Conservation (phyloP, 2,329 filamentous ascomycete species). For the Sporothrix variecibatus region DNA sequence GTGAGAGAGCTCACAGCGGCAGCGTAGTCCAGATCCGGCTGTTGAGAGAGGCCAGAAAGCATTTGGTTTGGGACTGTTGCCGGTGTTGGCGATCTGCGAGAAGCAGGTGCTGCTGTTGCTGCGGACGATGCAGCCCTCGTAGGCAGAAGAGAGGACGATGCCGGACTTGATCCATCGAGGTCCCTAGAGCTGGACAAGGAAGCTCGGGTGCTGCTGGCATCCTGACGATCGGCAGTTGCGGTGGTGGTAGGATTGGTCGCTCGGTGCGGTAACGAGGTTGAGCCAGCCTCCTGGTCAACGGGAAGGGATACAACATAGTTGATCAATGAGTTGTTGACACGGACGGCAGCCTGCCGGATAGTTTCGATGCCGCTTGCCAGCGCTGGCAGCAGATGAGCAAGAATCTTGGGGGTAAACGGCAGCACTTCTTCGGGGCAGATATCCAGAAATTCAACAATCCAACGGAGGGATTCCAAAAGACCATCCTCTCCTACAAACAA, state of each 20-base stretch:
- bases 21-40: constrained; percentile 87
- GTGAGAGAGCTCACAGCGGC: constrained; percentile 92
- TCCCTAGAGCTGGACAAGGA: constrained; percentile 58
- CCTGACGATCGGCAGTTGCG: constrained; percentile 45
- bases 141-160: constrained; percentile 39
- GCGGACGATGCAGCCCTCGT: constrained; percentile 40
- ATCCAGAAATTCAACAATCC: constrained; percentile 95
- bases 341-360: constrained; percentile 82
- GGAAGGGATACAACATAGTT: constrained; percentile 91
- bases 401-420: constrained; percentile 86
- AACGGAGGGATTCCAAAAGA: constrained; percentile 83
- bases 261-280: not conserved
- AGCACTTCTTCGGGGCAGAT: constrained; percentile 97
- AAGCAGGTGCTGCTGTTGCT: constrained; percentile 49
- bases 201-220: constrained; percentile 51
- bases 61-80: constrained; percentile 34
- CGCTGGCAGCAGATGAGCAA: constrained; percentile 88
- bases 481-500: constrained; percentile 66
- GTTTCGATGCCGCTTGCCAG: constrained; percentile 90
- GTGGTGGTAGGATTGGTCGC: not conserved
- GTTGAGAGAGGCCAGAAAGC: constrained; percentile 41
- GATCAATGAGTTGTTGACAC: constrained; percentile 89
- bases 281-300: constrained; percentile 60
- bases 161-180: constrained; percentile 54
- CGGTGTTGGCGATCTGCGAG: constrained; percentile 13